Percentiles rank a stretch among this genome's conserved stretches.
Conservation (phyloP, 2,329 filamentous ascomycete genomes). For the Penicillium concentricum region DNA sequence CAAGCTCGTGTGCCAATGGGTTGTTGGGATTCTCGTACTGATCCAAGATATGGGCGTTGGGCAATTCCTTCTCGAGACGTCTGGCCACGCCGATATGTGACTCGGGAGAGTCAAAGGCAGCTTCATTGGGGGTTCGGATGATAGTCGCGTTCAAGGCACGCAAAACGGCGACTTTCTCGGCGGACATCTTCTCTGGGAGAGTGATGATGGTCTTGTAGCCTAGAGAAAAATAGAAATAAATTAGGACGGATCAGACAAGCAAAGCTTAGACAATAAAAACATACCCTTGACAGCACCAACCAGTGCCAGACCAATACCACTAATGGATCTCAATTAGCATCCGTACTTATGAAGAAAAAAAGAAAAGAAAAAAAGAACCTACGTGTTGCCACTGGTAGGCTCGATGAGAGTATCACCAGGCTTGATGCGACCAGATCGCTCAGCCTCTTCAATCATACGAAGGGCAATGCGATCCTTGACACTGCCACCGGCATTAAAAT, state of each 20-base stretch:
- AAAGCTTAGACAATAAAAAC: background rate
- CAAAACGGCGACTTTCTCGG: constrained; percentile 94
- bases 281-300: constrained; percentile 84
- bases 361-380: constrained; percentile 19
- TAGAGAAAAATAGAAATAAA: constrained; percentile 9
- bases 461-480: constrained; percentile 95
- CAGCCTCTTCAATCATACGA: constrained; percentile 96
- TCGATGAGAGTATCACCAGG: constrained; percentile 96
- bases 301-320: constrained; percentile 87
- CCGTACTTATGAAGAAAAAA: background rate
- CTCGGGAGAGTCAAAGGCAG: constrained; percentile 90
- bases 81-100: constrained; percentile 94
- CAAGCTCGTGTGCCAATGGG: constrained; percentile 86
- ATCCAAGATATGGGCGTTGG: constrained; percentile 94
- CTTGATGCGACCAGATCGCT: constrained; percentile 88
- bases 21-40: constrained; percentile 94
- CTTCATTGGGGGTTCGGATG: constrained; percentile 93
- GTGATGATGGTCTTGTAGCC: constrained; percentile 98
- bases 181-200: constrained; percentile 98
- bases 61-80: constrained; percentile 88
- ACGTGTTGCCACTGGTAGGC: constrained; percentile 94
- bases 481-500: constrained; percentile 90
- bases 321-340: constrained; percentile 22
- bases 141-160: constrained; percentile 94
- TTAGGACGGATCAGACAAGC: background rate